These are phyloP conservation scores for Pulveroboletus ravenelii DNA, from an alignment of 768 basidiomycete genomes.

Conservation along the genomic window DNA sequence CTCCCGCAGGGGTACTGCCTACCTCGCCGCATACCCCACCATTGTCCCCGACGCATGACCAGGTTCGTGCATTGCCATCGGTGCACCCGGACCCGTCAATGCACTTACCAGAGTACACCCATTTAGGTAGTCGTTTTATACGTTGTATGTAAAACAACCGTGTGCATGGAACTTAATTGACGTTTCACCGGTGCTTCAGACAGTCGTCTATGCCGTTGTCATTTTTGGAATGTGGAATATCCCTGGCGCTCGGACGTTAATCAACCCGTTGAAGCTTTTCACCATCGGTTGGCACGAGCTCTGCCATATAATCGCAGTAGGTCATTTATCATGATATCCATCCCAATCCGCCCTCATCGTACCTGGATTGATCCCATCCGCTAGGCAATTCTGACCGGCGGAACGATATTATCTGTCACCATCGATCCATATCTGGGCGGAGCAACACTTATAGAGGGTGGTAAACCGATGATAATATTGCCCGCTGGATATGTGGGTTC, in stretches of 20 bases:
- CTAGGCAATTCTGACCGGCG: conserved; percentile 76
- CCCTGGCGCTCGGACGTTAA: conserved; percentile 70
- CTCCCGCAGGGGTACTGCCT: conserved; percentile 32
- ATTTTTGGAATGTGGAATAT: conserved; percentile 89
- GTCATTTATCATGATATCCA: conserved; percentile 26
- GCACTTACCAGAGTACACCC: conserved; percentile 18
- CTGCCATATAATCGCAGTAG: conserved; percentile 73
- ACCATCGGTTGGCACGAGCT: conserved; percentile 89
- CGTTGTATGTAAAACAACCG: conserved; percentile 48
- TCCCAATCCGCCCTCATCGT: conserved; percentile 6
- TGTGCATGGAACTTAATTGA: conserved; percentile 6
- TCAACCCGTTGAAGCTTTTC: conserved; percentile 81
- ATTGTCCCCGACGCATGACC: conserved; percentile 64
- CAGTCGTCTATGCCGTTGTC: conserved; percentile 79
- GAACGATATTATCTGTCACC: conserved; percentile 70
- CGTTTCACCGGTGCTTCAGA: conserved; percentile 38
- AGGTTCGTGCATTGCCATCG: conserved; percentile 42
- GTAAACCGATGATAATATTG: conserved; percentile 65
- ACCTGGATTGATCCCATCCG: neutral
- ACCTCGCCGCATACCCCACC: conserved; percentile 37
- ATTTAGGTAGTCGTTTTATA: conserved; percentile 68
- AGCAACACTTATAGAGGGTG: conserved; percentile 63
- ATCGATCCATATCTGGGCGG: conserved; percentile 81
- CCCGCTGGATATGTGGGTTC: conserved; percentile 81
- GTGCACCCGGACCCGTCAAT: conserved; percentile 16